These are phyloP conservation scores for Apiotrichum veenhuisii DNA, from an alignment of 1,284 basidiomycete species.

Conservation along the genomic window DNA sequence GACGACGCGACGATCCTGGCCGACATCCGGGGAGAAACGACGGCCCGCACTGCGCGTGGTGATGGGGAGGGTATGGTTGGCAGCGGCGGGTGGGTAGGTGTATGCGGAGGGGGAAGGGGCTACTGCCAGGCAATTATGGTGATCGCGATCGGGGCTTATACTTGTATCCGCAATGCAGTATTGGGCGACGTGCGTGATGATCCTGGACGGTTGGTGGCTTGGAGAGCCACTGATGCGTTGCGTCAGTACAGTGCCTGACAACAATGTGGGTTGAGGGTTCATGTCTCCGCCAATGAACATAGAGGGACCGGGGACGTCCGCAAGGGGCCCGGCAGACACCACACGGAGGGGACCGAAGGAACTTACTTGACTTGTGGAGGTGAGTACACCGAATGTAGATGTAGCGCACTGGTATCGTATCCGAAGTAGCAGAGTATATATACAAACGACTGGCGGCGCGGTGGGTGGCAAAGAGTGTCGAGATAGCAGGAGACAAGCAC, in stretches of 20 bases:
- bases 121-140: neutral
- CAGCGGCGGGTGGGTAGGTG: neutral
- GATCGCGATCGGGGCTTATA: neutral
- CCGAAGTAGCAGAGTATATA: neutral
- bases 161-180: conserved; percentile 2
- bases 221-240: neutral
- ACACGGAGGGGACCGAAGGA: too few relatives aligned
- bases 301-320: too few relatives aligned
- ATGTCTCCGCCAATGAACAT: neutral
- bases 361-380: neutral
- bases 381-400: neutral
- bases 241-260: too few relatives aligned
- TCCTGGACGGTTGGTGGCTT: neutral
- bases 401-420: neutral
- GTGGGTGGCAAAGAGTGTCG: neutral
- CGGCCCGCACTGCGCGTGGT: neutral
- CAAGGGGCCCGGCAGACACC: too few relatives aligned
- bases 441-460: too few relatives aligned
- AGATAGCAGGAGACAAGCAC: neutral
- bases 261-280: neutral
- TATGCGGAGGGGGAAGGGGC: neutral
- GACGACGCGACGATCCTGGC: neutral
- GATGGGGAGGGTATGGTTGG: neutral
- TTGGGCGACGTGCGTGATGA: neutral
- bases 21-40: neutral